Conservation (phyloP, 352 stramenopile genomes). For the Peronospora destructor region DNA sequence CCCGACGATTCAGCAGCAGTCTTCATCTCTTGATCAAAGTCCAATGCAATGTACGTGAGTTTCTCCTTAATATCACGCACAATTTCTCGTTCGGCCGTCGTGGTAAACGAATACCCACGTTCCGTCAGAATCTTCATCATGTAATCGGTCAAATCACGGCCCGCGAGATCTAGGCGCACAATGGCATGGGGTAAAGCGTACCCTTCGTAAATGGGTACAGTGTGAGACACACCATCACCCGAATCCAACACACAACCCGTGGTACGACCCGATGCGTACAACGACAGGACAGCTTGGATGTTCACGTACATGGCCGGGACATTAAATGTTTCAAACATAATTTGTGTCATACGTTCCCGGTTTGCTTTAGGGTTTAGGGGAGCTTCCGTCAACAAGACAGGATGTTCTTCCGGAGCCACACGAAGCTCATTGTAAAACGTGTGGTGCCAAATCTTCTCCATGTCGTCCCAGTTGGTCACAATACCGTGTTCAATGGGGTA, state of each 20-base stretch:
- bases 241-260: slow-evolving; percentile 95
- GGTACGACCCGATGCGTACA: slow-evolving; percentile 87
- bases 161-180: slow-evolving; percentile 89
- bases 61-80: slow-evolving; percentile 96
- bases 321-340: slow-evolving; percentile 97
- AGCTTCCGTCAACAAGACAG: slow-evolving; percentile 91
- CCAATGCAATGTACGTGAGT: slow-evolving; percentile 91
- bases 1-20: slow-evolving; percentile 57
- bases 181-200: slow-evolving; percentile 94
- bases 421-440: slow-evolving; percentile 98
- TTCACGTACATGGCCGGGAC: slow-evolving; percentile 93
- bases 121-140: slow-evolving; percentile 96
- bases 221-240: slow-evolving; percentile 92
- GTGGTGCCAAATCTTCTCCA: slow-evolving; percentile 99
- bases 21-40: slow-evolving; percentile 93
- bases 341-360: slow-evolving; percentile 90
- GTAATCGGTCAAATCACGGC: slow-evolving; percentile 92
- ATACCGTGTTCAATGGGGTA: slow-evolving; percentile 99
- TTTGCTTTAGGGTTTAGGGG: slow-evolving; percentile 92
- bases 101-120: slow-evolving; percentile 92
- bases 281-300: slow-evolving; percentile 89
- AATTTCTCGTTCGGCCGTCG: slow-evolving; percentile 93
- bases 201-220: slow-evolving; percentile 93
- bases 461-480: slow-evolving; percentile 99
- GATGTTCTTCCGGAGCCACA: slow-evolving; percentile 95